Base-by-base conservation (phyloP, 1,139 yeast genomes). In the Kodamaea derodonti region DNA sequence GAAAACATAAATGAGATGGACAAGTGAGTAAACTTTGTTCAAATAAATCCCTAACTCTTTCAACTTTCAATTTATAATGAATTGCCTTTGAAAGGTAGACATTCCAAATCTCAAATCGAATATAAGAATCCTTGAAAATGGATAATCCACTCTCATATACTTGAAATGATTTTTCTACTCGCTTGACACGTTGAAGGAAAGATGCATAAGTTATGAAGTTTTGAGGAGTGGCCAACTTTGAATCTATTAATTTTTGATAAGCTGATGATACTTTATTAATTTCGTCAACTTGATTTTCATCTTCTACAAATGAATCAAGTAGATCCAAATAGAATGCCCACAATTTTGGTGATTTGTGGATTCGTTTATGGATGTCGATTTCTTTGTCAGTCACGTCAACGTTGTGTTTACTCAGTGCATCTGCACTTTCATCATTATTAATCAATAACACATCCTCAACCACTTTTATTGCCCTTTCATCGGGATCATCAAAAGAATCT, bases 241-340 rank as follows among this genome's bases (percentile, higher is more conserved):
- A 52, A 18, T 66, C 71, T 28, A 88, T 71, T 37, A 80, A 64
- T 30, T 70, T 63, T 29, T 83, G 81, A 52, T 86, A 87, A 1
- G 80, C 76, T 3, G 32, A 31, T 9, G 36, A 30, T 2, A 63
- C 57, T 33, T 49, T 46, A 2, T 48, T 43, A 2, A 63, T 54
- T 25, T 53, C 52, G 3, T 48, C 47, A 4, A 34, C 29, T n/a
- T 46, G 46, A 2, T 37, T 39, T 10, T 42, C 39, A 4, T 37
- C 44, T 24, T 76, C 74, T 4, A 75, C 72, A 29, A 73, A 62
- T 15, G 85, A 73, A 54, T 85, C 95, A 14, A 83, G 67, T 18
- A 86, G 56, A 49, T 87, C 96, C 24, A 87, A 58, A 51, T 84
- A 86, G 42, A 78, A 77, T 6, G 75, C 61, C 96, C 96, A 88